Base-by-base conservation (phyloP, 495 filamentous ascomycete species). In the Chaetomium tenue region DNA sequence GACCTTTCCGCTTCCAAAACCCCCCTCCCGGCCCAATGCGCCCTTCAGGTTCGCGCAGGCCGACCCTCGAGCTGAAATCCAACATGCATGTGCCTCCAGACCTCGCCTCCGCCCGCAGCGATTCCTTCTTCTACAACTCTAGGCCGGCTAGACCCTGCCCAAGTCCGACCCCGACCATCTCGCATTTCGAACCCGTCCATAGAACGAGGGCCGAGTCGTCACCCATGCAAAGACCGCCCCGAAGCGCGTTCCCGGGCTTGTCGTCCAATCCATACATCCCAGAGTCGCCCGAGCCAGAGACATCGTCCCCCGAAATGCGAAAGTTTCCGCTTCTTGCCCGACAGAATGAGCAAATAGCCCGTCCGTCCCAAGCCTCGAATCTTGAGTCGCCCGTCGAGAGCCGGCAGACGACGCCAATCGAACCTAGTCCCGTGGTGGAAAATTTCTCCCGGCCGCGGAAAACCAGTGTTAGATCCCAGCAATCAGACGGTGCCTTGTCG, bases 381-480 rank as follows among this genome's bases (percentile, higher is more conserved):
- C 58, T 70, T 48, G 75, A 66, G 30, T 54, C 55, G 28, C 63
- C 73, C 18, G 48, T 64, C 44, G 71, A 75, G 51, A 67, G 56
- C 46, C 66, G 70, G 23, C 66, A 66, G 40, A 55, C 59, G 59
- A 67, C 58, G n/a, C 62, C 66, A 11, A 68, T 66, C 12, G 71
- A 68, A 42, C 56, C 64, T 37, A 65, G 48, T 30, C 63, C 70
- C 68, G 64, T 56, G 30, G 74, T 80, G 58, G 82, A 83, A 64
- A 84, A 83, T 66, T 83, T 84, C 66, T 83, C 82, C 2, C 77
- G 83, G 46, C 81, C 80, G 48, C 70, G 82, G 44, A 80, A 81
- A 56, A 67, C 78, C 9, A 84, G 81, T 60, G 69, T 83, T 18
- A 72, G 74, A 52, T 78, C 76, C 40, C 71, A 75, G 20, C 71